Evolutionary conservation across 2,329 filamentous ascomycete species (phyloP), one percentile per base, ranked within the genome.

Genomic region (Coniochaeta prunicola): DNA sequence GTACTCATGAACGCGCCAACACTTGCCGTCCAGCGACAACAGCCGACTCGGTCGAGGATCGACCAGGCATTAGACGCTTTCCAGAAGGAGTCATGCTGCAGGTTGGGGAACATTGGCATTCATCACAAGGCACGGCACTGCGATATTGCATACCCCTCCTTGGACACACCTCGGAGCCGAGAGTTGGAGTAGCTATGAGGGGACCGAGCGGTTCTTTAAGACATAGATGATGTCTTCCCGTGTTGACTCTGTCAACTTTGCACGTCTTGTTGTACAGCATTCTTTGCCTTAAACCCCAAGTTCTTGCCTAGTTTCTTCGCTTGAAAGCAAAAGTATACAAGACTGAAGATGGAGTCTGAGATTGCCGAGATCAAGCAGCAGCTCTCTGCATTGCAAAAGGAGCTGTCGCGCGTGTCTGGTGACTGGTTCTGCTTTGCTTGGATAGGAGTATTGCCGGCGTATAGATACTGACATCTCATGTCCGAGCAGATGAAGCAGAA

Each of bases 401-500:
- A 74, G 59, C 36, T 75, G 6, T 67, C 69, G 4, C 67, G 72
- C 2, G 67, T 75, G 6, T 68, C 72, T 17, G 67, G 67, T 61
- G 48, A 33, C 62, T 33, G 1, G 4, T 9, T 19, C 1, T 26
- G 9, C 10, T 17, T 13, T 19, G 4, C 9, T 5, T 12, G 19
- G 26, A 34, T 9, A 30, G 17, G 40, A n/a, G n/a, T 38, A n/a
- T 45, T 13, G 40, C 40, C n/a, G n/a, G n/a, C n/a, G n/a, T n/a
- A 17, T 13, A 48, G 26, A 3, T 12, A 12, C 5, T 45, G 3
- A 55, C 61, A 64, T 31, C 59, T 33, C 19, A 45, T 7, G 7
- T 4, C 5, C 24, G 13, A 17, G 6, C 57, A 80, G 80, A 82
- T 59, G 78, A 82, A 66, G 76, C 79, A 36, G 78, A 82, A 62